Conservation (phyloP, 169 alveolate species). For the Plasmodium gallinaceum region DNA sequence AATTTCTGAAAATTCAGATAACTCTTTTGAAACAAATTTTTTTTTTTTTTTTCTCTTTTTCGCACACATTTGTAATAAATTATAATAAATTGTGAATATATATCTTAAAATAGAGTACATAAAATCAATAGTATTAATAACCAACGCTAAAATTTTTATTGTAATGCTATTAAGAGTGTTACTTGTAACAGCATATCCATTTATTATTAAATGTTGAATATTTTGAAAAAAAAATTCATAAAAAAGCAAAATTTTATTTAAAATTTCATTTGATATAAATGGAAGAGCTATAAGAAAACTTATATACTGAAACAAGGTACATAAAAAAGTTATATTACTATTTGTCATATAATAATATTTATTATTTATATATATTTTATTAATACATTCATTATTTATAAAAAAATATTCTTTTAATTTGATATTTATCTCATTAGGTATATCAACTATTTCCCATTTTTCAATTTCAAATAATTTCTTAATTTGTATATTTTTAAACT, state of each 20-base stretch:
- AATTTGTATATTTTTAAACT: conserved; percentile 54
- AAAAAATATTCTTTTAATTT: conserved; percentile 13
- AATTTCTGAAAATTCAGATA: not conserved
- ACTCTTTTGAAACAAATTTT: not conserved
- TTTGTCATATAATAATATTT: conserved; percentile 28
- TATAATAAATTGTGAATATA: conserved; percentile 8
- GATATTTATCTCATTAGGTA: conserved; percentile 26
- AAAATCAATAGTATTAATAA: conserved; percentile 29
- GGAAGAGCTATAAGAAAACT: conserved; percentile 14
- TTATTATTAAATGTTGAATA: conserved; percentile 13
- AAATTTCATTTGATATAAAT: conserved; percentile 24
- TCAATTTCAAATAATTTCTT: conserved; percentile 31
- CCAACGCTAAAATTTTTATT: conserved; percentile 18
- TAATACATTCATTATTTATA: conserved; percentile 15
- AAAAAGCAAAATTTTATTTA: conserved; percentile 8
- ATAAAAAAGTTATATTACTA: conserved; percentile 24
- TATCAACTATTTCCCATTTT: conserved; percentile 44
- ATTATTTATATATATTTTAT: conserved; percentile 3
- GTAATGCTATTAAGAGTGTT: conserved; percentile 38
- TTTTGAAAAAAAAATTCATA: conserved; percentile 9
- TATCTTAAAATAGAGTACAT: not conserved
- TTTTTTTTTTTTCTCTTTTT: too few species aligned
- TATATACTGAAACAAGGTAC: conserved; percentile 14
- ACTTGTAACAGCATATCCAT: conserved; percentile 41
- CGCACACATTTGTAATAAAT: not conserved